A percentile compares a stretch with the other conserved stretches of the same genome.
Conservation (phyloP, 257 asterid species). For the Solanum chilense region DNA sequence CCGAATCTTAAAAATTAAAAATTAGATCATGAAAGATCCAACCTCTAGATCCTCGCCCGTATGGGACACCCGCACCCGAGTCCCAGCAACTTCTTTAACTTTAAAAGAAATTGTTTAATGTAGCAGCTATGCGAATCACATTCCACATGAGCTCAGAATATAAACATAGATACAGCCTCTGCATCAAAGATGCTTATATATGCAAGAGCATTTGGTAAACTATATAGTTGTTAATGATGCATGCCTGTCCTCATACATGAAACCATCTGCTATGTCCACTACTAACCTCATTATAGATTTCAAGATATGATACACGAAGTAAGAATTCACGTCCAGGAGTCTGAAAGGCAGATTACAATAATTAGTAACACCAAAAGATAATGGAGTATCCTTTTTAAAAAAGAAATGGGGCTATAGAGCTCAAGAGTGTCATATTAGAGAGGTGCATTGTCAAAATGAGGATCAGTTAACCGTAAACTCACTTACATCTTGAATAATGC, state of each 20-base stretch:
- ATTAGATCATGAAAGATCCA: neutral
- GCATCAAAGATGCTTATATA: neutral
- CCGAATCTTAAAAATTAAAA: neutral
- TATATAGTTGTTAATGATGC: neutral
- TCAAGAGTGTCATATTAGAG: neutral
- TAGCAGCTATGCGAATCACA: neutral
- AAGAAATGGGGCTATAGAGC: neutral
- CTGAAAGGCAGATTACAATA: conserved; percentile 36
- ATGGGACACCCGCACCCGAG: neutral
- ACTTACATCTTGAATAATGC: conserved; percentile 97
- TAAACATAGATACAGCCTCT: neutral
- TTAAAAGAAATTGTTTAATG: neutral
- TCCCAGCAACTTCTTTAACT: neutral
- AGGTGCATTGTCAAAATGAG: neutral
- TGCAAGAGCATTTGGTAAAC: neutral
- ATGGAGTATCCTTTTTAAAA: neutral
- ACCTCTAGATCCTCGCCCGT: neutral
- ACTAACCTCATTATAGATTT: conserved; percentile 97
- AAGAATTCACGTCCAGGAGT: conserved; percentile 97
- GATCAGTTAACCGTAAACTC: neutral
- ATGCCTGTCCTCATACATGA: neutral
- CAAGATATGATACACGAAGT: conserved; percentile 96
- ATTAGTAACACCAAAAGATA: neutral
- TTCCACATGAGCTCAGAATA: neutral
- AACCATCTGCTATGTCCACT: neutral